These are phyloP conservation scores for Pichia scutulata DNA, from an alignment of 805 yeast species.

Conservation along the genomic window DNA sequence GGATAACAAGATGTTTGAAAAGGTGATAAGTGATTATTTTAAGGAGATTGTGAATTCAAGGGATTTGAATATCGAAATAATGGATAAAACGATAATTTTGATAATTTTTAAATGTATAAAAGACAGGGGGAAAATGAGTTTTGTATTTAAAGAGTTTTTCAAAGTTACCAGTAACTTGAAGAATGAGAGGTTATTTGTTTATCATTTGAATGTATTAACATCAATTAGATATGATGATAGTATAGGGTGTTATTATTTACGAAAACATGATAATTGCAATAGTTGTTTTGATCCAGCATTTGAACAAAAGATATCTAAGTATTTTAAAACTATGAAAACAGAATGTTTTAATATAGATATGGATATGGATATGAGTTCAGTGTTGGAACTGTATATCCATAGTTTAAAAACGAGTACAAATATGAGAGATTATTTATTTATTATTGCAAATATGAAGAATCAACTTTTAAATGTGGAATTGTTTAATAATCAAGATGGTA, in stretches of 20 bases:
- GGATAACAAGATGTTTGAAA: constrained; percentile 4
- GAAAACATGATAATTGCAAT: too few relatives aligned
- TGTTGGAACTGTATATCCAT: constrained; percentile 42
- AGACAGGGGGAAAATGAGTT: neutral
- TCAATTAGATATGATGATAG: constrained; percentile 17
- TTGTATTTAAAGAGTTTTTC: neutral
- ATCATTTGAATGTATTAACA: neutral
- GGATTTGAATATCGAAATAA: constrained; percentile 1
- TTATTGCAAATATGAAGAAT: constrained; percentile 62
- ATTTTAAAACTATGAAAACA: constrained; percentile 13
- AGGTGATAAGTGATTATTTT: constrained; percentile 4
- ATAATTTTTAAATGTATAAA: neutral
- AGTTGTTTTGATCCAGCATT: neutral
- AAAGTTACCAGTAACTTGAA: neutral
- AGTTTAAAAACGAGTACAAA: constrained; percentile 45
- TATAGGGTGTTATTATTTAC: constrained; percentile 3
- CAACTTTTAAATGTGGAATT: constrained; percentile 55
- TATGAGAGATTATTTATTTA: constrained; percentile 67
- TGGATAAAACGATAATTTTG: constrained; percentile 1
- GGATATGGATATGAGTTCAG: constrained; percentile 38
- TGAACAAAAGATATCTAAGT: constrained; percentile 14
- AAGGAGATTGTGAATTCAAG: neutral
- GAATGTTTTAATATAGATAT: constrained; percentile 41
- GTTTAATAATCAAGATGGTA: constrained; percentile 33
- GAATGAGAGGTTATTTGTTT: neutral